Conservation (phyloP, 371 early-diverging fungal species). For the Apophysomyces elegans region DNA sequence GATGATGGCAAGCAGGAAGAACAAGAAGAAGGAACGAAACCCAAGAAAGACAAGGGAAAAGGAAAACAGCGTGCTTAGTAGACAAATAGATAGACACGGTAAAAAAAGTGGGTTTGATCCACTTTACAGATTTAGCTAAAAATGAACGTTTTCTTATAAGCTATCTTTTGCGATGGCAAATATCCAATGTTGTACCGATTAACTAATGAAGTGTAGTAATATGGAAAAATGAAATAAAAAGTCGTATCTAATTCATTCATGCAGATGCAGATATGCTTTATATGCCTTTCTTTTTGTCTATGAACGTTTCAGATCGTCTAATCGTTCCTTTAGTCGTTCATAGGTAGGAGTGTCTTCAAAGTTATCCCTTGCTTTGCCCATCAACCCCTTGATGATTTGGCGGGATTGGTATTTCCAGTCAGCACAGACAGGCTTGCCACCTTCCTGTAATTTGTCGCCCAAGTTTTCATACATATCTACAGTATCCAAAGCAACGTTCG, state of each 20-base stretch:
- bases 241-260: not conserved
- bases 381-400: conserved; percentile 78
- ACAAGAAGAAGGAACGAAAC: conserved; percentile 6
- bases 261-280: conserved; percentile 1
- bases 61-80: conserved; percentile 26
- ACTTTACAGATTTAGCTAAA: no score
- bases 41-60: conserved; percentile 28
- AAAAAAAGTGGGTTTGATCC: no score
- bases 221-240: no score
- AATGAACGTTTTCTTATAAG: no score
- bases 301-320: conserved; percentile 57
- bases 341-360: conserved; percentile 73
- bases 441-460: conserved; percentile 55
- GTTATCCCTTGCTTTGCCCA: conserved; percentile 76
- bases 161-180: no score
- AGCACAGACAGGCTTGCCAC: conserved; percentile 59
- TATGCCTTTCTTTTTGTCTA: conserved; percentile 14
- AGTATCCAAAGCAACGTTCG: conserved; percentile 70
- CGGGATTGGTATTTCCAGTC: conserved; percentile 91
- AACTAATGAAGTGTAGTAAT: no score
- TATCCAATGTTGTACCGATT: no score
- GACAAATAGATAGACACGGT: not conserved
- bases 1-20: conserved; percentile 29
- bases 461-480: conserved; percentile 80
- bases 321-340: conserved; percentile 61